These are phyloP conservation scores for Entomortierella chlamydospora DNA, from an alignment of 192 early-diverging fungal species.

Conservation along the genomic window DNA sequence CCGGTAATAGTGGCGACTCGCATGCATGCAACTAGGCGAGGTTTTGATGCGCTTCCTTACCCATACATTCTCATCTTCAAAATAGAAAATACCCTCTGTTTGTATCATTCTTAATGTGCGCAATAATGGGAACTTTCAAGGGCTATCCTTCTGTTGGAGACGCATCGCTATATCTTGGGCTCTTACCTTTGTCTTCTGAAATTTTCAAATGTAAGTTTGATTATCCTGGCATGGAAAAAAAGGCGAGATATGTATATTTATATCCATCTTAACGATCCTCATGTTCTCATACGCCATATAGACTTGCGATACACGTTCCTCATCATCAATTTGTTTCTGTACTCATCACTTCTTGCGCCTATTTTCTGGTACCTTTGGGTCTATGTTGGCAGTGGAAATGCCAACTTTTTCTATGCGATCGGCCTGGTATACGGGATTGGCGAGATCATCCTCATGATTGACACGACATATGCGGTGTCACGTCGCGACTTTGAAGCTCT, in stretches of 20 bases:
- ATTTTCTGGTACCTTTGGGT: slow-evolving; percentile 97
- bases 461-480: slow-evolving; percentile 82
- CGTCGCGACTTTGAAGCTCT: slow-evolving; percentile 82
- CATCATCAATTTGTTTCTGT: slow-evolving; percentile 75
- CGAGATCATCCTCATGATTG: slow-evolving; percentile 87
- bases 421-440: slow-evolving; percentile 92
- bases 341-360: slow-evolving; percentile 82
- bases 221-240: too few relatives aligned
- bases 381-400: slow-evolving; percentile 94
- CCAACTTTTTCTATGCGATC: slow-evolving; percentile 98
- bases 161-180: slow-evolving; percentile 80
- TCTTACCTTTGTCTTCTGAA: slow-evolving; percentile 86
- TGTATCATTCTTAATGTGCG: slow-evolving; percentile 73
- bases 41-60: not conserved
- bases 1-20: slow-evolving; percentile 57
- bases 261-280: not conserved
- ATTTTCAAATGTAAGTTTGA: slow-evolving; percentile 86
- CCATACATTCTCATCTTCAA: not conserved
- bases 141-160: slow-evolving; percentile 95
- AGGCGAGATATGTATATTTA: too few relatives aligned
- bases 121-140: slow-evolving; percentile 89
- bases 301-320: slow-evolving; percentile 88
- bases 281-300: slow-evolving; percentile 40
- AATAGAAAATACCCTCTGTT: slow-evolving; percentile 84
- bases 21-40: not conserved